phyloP scores from a whole-genome alignment of 1,284 basidiomycete genomes.

The Pseudozyma pruni region DNA sequence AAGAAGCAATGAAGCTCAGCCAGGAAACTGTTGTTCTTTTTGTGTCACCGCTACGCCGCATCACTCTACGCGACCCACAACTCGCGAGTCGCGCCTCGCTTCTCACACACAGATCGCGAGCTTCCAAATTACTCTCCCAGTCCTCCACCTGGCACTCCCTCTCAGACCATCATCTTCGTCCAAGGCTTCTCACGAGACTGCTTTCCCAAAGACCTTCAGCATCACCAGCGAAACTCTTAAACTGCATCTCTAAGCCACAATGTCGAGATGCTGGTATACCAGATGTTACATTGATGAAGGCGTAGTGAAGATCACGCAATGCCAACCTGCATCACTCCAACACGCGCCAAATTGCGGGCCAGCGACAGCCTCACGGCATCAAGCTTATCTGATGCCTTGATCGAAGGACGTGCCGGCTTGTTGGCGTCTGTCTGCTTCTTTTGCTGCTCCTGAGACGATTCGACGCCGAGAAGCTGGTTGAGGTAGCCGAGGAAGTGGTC shows the following conservation, averaged over 20 bases:
- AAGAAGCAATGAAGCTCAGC: constrained; percentile 1
- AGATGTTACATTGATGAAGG: not conserved
- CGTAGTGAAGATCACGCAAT: constrained; percentile 15
- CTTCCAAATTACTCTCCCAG: not conserved
- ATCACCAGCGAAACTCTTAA: too few species aligned
- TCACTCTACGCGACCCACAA: constrained; percentile 34
- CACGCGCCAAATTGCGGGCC: constrained; percentile 52
- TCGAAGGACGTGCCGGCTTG: constrained; percentile 4
- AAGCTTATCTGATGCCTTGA: constrained; percentile 45
- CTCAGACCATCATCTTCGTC: too few species aligned
- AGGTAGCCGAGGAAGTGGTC: constrained; percentile 58
- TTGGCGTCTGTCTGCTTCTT: constrained; percentile 1
- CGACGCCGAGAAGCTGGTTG: constrained; percentile 40
- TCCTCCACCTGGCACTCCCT: not conserved
- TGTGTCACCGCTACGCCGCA: constrained; percentile 5
- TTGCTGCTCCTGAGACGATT: constrained; percentile 3
- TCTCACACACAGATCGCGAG: not conserved
- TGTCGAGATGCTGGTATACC: too few species aligned
- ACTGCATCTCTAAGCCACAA: too few species aligned
- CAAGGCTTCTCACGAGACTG: too few species aligned
- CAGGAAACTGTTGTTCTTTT: constrained; percentile 33
- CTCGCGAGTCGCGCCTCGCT: constrained; percentile 12
- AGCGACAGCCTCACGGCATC: constrained; percentile 52
- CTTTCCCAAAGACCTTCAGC: too few species aligned
- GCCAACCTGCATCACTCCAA: constrained; percentile 44